These are phyloP conservation scores for Nymphaea colorata DNA, from an alignment of 164 flowering plant genomes.

Conservation along the genomic window DNA sequence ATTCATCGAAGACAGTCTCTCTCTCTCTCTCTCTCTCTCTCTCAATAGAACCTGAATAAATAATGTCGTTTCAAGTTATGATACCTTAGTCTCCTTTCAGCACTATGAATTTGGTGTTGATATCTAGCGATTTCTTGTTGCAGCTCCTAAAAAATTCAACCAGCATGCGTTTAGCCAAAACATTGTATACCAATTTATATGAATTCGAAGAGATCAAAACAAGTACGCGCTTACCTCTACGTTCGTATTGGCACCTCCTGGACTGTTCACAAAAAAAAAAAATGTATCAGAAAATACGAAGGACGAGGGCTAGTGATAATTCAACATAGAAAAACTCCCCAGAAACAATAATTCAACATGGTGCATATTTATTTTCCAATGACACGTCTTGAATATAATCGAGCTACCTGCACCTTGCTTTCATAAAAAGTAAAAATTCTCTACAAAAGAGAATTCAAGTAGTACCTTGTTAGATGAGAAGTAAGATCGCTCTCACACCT, in stretches of 20 bases:
- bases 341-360: background rate
- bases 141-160: background rate
- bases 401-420: background rate
- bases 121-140: constrained; percentile 1
- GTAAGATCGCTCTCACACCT: constrained; percentile 39
- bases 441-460: background rate
- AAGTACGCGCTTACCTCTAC: background rate
- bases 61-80: background rate
- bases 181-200: background rate
- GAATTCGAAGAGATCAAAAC: background rate
- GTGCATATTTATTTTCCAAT: background rate
- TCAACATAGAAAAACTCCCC: background rate
- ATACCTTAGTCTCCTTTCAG: constrained; percentile 2
- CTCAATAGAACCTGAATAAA: background rate
- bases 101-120: constrained; percentile 1
- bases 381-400: background rate
- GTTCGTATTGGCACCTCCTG: background rate
- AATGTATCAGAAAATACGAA: background rate
- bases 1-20: background rate
- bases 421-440: background rate
- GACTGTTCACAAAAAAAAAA: background rate
- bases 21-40: background rate
- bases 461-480: constrained; percentile 32
- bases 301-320: background rate
- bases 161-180: background rate